These are phyloP conservation scores for Cynanchum wilfordii DNA, from an alignment of 257 asterid species.

Conservation along the genomic window DNA sequence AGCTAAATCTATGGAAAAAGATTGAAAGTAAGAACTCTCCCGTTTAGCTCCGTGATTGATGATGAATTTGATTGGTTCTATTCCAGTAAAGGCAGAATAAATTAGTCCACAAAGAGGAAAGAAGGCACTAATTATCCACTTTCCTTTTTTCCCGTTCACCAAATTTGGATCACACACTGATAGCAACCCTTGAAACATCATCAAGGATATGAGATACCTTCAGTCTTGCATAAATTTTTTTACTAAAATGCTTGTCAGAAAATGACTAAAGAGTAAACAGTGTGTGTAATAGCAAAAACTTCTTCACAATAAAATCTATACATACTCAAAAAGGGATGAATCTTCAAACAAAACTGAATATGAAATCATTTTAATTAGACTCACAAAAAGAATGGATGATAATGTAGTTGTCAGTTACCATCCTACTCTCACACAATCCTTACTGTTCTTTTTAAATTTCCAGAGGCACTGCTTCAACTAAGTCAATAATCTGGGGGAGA, in stretches of 20 bases:
- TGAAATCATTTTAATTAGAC: not conserved
- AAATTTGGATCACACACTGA: not conserved
- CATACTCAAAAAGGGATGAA: not conserved
- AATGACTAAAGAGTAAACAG: no score
- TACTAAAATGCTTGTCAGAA: not conserved
- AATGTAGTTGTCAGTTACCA: no score
- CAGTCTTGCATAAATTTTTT: not conserved
- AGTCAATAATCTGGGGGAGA: not conserved
- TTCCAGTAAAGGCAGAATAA: not conserved
- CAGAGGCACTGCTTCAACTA: not conserved
- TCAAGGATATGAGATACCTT: not conserved
- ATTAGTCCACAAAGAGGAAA: not conserved
- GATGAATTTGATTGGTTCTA: not conserved
- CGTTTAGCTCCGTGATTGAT: not conserved
- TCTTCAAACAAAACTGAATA: not conserved
- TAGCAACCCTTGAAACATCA: not conserved
- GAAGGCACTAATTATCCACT: not conserved
- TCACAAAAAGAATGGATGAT: not conserved
- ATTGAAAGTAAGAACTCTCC: no score
- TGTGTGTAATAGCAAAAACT: not conserved
- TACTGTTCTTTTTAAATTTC: not conserved
- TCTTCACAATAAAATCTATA: not conserved
- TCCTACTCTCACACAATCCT: not conserved
- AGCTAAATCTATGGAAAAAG: no score
- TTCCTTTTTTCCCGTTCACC: not conserved